Percentiles rank a stretch among this genome's conserved stretches.
These are phyloP conservation scores for Zygosaccharomyces lentus DNA, from an alignment of 805 yeast species.

Conservation along the genomic window DNA sequence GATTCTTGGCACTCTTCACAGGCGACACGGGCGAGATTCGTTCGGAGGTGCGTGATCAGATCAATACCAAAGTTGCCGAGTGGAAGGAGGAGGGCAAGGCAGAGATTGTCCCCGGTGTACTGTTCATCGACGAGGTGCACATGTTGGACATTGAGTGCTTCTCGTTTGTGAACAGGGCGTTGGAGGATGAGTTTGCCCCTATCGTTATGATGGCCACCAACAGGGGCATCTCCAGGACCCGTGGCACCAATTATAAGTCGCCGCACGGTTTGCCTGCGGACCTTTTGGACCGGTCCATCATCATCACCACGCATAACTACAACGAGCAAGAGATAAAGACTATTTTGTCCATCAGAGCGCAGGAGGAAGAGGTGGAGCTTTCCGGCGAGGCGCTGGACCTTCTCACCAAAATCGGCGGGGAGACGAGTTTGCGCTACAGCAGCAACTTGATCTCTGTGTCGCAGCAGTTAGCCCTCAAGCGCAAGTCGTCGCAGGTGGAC, in stretches of 20 bases:
- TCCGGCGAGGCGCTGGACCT: constrained; percentile 77
- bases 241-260: constrained; percentile 89
- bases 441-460: constrained; percentile 87
- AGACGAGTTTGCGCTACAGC: constrained; percentile 88
- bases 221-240: constrained; percentile 87
- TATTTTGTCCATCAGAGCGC: constrained; percentile 83
- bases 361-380: constrained; percentile 88
- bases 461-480: constrained; percentile 76
- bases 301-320: constrained; percentile 81
- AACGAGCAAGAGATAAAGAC: constrained; percentile 78
- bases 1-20: constrained; percentile 89
- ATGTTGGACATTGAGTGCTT: constrained; percentile 97
- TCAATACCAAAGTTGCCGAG: constrained; percentile 93
- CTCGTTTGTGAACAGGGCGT: constrained; percentile 90
- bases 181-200: constrained; percentile 95
- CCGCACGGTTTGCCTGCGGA: constrained; percentile 98
- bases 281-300: constrained; percentile 87
- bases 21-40: constrained; percentile 98
- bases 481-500: constrained; percentile 65
- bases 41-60: constrained; percentile 92
- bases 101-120: constrained; percentile 94
- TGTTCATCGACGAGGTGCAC: constrained; percentile 96
- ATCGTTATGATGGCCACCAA: constrained; percentile 98
- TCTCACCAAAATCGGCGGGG: constrained; percentile 83
- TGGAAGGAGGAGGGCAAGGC: constrained; percentile 99